Conservation (phyloP, 495 filamentous ascomycete species). For the Tuber borchii region DNA sequence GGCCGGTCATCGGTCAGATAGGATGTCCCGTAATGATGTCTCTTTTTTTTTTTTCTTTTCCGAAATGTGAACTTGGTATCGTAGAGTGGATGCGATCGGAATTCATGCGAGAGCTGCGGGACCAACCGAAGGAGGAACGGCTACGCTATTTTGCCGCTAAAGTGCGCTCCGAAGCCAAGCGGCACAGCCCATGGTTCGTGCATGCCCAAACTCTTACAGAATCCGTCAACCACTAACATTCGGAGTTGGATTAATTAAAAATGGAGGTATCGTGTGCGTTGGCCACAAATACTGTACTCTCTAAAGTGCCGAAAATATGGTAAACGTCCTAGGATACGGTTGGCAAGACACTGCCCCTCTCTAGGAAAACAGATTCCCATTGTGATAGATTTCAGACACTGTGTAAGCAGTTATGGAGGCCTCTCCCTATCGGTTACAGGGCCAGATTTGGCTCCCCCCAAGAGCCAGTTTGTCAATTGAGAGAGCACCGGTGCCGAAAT, state of each 20-base stretch:
- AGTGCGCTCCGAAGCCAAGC: not conserved
- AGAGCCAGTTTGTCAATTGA: not conserved
- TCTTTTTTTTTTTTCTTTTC: not conserved
- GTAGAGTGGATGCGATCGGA: not conserved
- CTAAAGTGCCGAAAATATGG: not conserved
- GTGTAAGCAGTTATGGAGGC: not conserved
- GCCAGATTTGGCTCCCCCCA: not conserved
- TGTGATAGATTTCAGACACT: not conserved
- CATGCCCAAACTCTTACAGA: not conserved
- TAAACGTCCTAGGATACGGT: not conserved
- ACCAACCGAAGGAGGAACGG: not conserved
- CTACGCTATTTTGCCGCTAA: not conserved
- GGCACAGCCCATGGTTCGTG: not conserved
- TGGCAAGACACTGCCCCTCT: not conserved
- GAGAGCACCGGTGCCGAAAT: not conserved
- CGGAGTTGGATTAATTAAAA: not conserved
- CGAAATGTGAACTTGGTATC: not conserved
- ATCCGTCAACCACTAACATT: not conserved
- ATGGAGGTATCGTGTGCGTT: not conserved
- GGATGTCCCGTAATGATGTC: not conserved
- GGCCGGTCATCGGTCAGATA: not conserved
- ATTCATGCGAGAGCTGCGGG: not conserved
- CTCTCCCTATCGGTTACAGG: not conserved
- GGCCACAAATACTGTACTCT: not conserved
- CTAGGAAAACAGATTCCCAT: not conserved